Percentiles rank a stretch among this genome's conserved stretches.
Evolutionary conservation across 169 alveolate genomes (phyloP).

Genomic region (Cryptosporidium xiaoi): DNA sequence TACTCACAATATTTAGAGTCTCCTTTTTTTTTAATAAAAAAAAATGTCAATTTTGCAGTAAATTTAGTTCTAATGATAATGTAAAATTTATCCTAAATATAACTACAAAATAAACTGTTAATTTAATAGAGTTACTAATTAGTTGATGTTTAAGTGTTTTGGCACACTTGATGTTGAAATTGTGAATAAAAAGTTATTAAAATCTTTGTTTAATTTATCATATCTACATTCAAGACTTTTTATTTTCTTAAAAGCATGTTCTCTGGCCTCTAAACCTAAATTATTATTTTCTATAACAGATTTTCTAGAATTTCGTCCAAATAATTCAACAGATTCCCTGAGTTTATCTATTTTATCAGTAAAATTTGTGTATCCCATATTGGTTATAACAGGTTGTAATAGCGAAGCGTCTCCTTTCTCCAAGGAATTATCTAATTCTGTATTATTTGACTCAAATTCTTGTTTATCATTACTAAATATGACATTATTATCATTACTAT

Average conservation of each 20-base stretch:
- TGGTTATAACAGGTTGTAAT: conserved; percentile 39
- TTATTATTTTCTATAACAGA: conserved; percentile 21
- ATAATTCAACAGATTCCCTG: conserved; percentile 29
- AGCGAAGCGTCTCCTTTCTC: conserved; percentile 5
- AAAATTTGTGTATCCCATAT: conserved; percentile 22
- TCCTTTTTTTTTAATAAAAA: too few species aligned
- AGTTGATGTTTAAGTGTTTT: neutral
- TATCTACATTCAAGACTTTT: conserved; percentile 31
- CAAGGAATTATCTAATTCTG: too few species aligned
- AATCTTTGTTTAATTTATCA: conserved; percentile 45
- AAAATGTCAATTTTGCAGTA: too few species aligned
- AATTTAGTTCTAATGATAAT: too few species aligned
- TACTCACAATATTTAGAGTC: too few species aligned
- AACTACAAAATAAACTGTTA: too few species aligned
- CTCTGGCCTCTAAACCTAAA: conserved; percentile 10
- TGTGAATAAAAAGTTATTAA: conserved; percentile 30
- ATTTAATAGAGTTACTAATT: neutral
- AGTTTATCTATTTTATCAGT: conserved; percentile 59
- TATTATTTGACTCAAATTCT: neutral
- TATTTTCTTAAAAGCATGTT: conserved; percentile 36
- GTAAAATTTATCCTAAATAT: too few species aligned
- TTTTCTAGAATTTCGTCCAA: conserved; percentile 38
- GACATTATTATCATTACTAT: neutral
- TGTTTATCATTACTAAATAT: neutral
- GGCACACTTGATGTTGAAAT: conserved; percentile 11